Evolutionary conservation across 1,284 basidiomycete species (phyloP).

Genomic region (Ustilago sp.): DNA sequence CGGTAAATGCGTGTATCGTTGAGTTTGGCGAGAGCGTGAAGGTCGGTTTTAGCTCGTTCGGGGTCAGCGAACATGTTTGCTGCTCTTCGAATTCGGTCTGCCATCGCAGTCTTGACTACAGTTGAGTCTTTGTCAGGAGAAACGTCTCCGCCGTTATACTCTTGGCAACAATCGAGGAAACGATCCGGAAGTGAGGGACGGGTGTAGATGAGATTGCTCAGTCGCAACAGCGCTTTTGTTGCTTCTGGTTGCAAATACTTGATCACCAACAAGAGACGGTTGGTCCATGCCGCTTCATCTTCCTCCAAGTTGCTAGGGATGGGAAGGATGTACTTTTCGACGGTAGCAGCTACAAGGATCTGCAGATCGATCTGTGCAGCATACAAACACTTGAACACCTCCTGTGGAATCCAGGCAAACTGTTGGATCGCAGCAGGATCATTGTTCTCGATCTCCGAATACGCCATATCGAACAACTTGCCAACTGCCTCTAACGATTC

Average conservation of each 20-base stretch:
- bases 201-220: slow-evolving; percentile 72
- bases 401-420: slow-evolving; percentile 93
- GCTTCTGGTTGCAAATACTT: slow-evolving; percentile 74
- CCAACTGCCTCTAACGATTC: slow-evolving; percentile 84
- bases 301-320: slow-evolving; percentile 79
- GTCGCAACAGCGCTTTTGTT: slow-evolving; percentile 74
- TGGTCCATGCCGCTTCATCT: slow-evolving; percentile 84
- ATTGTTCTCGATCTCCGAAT: slow-evolving; percentile 89
- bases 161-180: slow-evolving; percentile 60
- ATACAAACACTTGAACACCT: slow-evolving; percentile 74
- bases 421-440: slow-evolving; percentile 80
- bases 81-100: slow-evolving; percentile 40
- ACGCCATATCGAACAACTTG: slow-evolving; percentile 83
- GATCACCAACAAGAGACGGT: slow-evolving; percentile 82
- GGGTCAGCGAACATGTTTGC: slow-evolving; percentile 72
- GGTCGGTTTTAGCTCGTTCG: slow-evolving; percentile 80
- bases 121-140: slow-evolving; percentile 78
- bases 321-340: slow-evolving; percentile 84
- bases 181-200: slow-evolving; percentile 42
- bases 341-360: slow-evolving; percentile 71
- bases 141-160: slow-evolving; percentile 76
- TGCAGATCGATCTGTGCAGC: slow-evolving; percentile 72
- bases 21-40: slow-evolving; percentile 83
- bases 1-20: slow-evolving; percentile 90
- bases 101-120: slow-evolving; percentile 65